phyloP scores from a whole-genome alignment of 805 yeast species.

The Teunomyces barrocoloradensis region DNA sequence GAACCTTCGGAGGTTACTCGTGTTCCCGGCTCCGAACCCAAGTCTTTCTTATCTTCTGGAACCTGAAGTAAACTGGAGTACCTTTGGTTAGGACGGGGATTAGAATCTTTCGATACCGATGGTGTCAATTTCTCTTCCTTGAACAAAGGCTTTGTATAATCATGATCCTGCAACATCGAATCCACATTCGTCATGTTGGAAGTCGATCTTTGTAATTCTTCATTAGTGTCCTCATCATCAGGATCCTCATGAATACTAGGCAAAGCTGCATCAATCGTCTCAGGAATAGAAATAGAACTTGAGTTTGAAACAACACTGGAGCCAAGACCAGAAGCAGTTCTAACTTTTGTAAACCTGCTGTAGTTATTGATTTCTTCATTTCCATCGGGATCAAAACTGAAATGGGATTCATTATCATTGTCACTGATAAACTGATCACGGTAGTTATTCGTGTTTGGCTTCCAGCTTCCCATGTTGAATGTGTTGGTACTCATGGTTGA shows the following conservation, averaged over 20 bases:
- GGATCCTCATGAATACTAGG: slow-evolving; percentile 37
- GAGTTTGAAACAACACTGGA: slow-evolving; percentile 17
- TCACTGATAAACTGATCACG: slow-evolving; percentile 49
- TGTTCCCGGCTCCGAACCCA: neutral
- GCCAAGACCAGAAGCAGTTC: slow-evolving; percentile 17
- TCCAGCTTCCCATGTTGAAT: slow-evolving; percentile 54
- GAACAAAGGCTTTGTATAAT: slow-evolving; percentile 18
- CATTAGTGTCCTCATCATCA: slow-evolving; percentile 17
- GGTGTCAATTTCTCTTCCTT: slow-evolving; percentile 29
- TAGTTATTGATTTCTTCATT: slow-evolving; percentile 20
- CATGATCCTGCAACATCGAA: slow-evolving; percentile 24
- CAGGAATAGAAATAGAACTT: slow-evolving; percentile 38
- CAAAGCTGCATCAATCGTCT: slow-evolving; percentile 36
- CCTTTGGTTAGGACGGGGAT: slow-evolving; percentile 13
- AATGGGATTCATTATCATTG: slow-evolving; percentile 36
- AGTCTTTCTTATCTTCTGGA: neutral
- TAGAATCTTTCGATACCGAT: slow-evolving; percentile 7
- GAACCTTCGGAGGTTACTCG: neutral
- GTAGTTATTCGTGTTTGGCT: slow-evolving; percentile 52
- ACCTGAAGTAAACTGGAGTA: slow-evolving; percentile 25
- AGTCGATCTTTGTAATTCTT: neutral
- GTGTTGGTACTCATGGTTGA: slow-evolving; percentile 33
- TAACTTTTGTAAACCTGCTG: slow-evolving; percentile 31
- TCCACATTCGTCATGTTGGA: slow-evolving; percentile 14
- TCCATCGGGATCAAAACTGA: slow-evolving; percentile 24